Base-by-base conservation (phyloP, 352 stramenopile species). In the Globisporangium perplexum region DNA sequence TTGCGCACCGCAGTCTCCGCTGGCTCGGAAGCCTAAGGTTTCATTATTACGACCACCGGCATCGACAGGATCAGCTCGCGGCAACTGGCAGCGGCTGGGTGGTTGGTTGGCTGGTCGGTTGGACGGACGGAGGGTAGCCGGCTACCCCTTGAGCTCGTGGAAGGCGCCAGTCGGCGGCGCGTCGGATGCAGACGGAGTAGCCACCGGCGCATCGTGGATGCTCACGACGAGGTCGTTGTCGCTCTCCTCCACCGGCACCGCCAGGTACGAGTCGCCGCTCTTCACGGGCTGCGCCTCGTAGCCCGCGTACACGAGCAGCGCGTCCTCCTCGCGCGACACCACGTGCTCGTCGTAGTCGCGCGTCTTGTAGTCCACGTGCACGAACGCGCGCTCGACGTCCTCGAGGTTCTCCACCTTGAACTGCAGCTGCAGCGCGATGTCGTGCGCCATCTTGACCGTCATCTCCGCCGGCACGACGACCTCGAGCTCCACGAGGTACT, bases 401-500 rank as follows among this genome's bases (percentile, higher is more conserved):
- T 91, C 77, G 31, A 90, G 57, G 17, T 83, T 75, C 66, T 98
- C 91, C 55, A 98, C 91, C 59, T 97, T 93, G 62, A 97, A 96
- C 63, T 98, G 93, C 44, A 98, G 73, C 63, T 97, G 88, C 49
- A 98, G 85, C 22, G 87, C 89, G 48, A 98, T 90, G 67, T 98
- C 95, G 68, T 98, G 95, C 31, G 82, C 86, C 54, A 94, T 74
- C 60, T 93, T 88, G 18, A 98, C 72, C 1, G 88, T 81, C 61
- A 96, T 98, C 23, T 95, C 71, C 15, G 69, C 70, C 0, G 91
- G 90, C 45, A 98, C 74, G 1, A 98, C 88, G 30, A 98, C 86
- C 60, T 98, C 93, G 3, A 98, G 54, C 72, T 98, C 93, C 0
- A 98, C 91, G 35, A 98, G 74, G 63, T 97, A 98, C 60, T 96